Evolutionary conservation across 768 basidiomycete species (phyloP).

Genomic region (Russula griseocarnosa): DNA sequence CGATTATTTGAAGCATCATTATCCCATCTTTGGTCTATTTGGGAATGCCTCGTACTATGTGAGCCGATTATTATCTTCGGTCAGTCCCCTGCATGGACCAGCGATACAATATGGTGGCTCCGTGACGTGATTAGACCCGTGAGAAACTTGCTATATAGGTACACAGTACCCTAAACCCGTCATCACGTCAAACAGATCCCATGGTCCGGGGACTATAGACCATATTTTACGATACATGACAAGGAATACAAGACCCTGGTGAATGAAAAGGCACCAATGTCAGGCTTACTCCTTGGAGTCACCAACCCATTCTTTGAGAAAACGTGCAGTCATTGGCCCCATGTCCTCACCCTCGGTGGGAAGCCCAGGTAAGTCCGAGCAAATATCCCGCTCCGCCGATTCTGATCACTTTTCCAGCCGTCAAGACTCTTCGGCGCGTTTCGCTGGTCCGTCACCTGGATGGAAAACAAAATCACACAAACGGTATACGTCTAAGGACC

Average conservation of each 20-base stretch:
- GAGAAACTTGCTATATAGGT: constrained; percentile 28
- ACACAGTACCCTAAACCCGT: not conserved
- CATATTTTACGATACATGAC: constrained; percentile 97
- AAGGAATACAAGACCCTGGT: constrained; percentile 72
- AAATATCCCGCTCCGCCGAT: not conserved
- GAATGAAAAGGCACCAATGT: constrained; percentile 74
- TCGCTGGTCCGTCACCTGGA: constrained; percentile 57
- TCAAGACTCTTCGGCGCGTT: constrained; percentile 7
- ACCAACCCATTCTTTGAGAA: constrained; percentile 87
- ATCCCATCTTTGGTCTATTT: constrained; percentile 74
- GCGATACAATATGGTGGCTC: constrained; percentile 90
- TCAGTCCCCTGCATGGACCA: constrained; percentile 71
- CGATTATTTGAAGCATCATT: constrained; percentile 60
- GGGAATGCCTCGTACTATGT: constrained; percentile 90
- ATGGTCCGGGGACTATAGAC: constrained; percentile 77
- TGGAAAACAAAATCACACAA: constrained; percentile 79
- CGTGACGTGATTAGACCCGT: constrained; percentile 84
- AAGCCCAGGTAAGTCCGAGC: constrained; percentile 42
- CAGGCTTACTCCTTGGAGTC: constrained; percentile 74
- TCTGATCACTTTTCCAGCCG: not conserved
- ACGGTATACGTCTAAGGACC: constrained; percentile 83
- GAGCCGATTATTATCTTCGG: constrained; percentile 88
- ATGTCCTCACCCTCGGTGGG: constrained; percentile 67
- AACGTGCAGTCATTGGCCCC: constrained; percentile 81
- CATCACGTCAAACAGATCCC: constrained; percentile 54